A percentile compares a stretch with the other conserved stretches of the same genome.
phyloP scores from a whole-genome alignment of 2,329 filamentous ascomycete genomes.

The Cyanodermella asteris region DNA sequence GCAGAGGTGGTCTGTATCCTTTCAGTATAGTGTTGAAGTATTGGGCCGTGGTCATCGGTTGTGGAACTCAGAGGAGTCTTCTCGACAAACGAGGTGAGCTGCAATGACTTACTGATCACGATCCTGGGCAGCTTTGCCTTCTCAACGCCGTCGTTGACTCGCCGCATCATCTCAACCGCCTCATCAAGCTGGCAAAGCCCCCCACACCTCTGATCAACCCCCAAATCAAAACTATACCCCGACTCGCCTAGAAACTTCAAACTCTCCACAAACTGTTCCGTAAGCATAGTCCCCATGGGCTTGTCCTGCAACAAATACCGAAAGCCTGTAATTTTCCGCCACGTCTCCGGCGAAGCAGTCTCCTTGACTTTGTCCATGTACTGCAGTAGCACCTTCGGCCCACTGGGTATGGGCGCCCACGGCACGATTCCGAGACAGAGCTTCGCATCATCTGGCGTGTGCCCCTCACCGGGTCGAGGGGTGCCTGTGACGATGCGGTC shows the following conservation, averaged over 20 bases:
- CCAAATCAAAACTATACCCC: slow-evolving; percentile 58
- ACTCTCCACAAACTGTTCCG: slow-evolving; percentile 40
- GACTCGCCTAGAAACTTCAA: slow-evolving; percentile 41
- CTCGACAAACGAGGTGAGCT: slow-evolving; percentile 1
- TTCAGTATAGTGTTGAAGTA: slow-evolving; percentile 7
- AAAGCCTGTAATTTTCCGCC: slow-evolving; percentile 52
- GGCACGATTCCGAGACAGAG: slow-evolving; percentile 51
- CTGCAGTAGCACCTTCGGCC: slow-evolving; percentile 32
- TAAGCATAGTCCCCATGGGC: slow-evolving; percentile 41
- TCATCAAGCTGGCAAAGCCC: slow-evolving; percentile 56
- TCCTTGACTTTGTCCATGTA: slow-evolving; percentile 44
- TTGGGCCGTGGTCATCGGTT: not conserved
- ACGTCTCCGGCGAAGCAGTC: slow-evolving; percentile 37
- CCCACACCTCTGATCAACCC: slow-evolving; percentile 57
- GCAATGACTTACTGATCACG: slow-evolving; percentile 34
- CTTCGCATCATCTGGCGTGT: slow-evolving; percentile 26
- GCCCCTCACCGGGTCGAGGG: slow-evolving; percentile 35
- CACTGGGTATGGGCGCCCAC: slow-evolving; percentile 65
- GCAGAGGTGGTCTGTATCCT: slow-evolving; percentile 54
- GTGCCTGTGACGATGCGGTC: slow-evolving; percentile 41
- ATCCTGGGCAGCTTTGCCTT: slow-evolving; percentile 39
- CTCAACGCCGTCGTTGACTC: slow-evolving; percentile 37
- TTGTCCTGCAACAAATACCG: slow-evolving; percentile 68
- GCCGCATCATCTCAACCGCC: slow-evolving; percentile 45
- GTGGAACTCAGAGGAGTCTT: slow-evolving; percentile 1